Evolutionary conservation across 139 green algal species (phyloP).

Genomic region (Pseudopediastrum boryanum): DNA sequence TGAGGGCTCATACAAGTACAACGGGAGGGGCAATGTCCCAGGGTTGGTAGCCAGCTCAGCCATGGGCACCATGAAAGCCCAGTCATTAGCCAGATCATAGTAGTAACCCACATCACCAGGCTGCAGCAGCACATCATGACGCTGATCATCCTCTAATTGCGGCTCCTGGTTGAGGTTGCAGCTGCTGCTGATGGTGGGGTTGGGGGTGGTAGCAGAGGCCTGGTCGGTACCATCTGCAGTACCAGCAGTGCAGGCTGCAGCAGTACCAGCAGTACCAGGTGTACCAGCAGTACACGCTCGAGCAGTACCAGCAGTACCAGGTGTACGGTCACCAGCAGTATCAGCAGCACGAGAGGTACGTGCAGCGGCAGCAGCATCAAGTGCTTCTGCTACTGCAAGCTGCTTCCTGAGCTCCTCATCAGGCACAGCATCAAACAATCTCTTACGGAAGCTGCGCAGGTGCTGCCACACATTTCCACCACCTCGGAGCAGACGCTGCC

Average conservation of each 20-base stretch:
- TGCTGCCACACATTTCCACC: conserved; percentile 40
- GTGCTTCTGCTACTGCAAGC: not conserved
- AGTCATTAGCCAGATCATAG: conserved; percentile 36
- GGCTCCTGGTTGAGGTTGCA: not conserved
- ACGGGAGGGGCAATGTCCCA: not conserved
- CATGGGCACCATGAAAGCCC: conserved; percentile 34
- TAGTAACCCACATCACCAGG: conserved; percentile 8
- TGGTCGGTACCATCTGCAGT: not conserved
- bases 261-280: not conserved
- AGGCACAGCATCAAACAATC: conserved; percentile 2
- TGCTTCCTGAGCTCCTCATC: conserved; percentile 18
- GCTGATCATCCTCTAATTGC: not conserved
- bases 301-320: no score
- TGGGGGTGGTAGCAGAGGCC: not conserved
- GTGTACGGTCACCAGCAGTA: not conserved
- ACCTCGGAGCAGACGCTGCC: conserved; percentile 33
- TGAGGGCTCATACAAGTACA: conserved; percentile 39
- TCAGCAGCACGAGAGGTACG: not conserved
- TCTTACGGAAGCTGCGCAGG: conserved; percentile 32
- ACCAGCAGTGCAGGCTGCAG: not conserved
- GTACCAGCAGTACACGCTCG: no score
- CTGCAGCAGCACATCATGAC: not conserved
- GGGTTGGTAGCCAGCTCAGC: conserved; percentile 12
- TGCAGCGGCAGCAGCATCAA: no score
- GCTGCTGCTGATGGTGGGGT: not conserved